Conservation (phyloP, 495 filamentous ascomycete species). For the Friedmanniomyces endolithicus region DNA sequence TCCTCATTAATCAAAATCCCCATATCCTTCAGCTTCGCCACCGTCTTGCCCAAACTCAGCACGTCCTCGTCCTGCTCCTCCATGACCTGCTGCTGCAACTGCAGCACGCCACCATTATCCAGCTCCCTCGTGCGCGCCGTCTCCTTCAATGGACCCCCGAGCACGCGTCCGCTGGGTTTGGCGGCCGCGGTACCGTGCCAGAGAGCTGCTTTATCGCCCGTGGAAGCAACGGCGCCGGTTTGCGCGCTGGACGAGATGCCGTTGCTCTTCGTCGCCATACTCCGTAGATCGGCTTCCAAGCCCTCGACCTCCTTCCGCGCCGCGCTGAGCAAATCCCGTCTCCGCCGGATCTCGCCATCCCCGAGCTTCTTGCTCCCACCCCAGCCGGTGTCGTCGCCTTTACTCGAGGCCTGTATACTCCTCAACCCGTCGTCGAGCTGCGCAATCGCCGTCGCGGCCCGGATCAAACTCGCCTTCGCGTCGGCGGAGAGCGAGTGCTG, state of each 20-base stretch:
- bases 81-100: conserved; percentile 76
- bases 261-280: conserved; percentile 47
- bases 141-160: conserved; percentile 63
- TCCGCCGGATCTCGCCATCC: conserved; percentile 74
- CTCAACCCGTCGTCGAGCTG: conserved; percentile 62
- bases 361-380: conserved; percentile 41
- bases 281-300: conserved; percentile 66
- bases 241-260: neutral
- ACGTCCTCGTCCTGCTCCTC: conserved; percentile 73
- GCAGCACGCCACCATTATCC: conserved; percentile 79
- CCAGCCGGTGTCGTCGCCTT: conserved; percentile 28
- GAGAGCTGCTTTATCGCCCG: conserved; percentile 42
- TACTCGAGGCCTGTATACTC: conserved; percentile 29
- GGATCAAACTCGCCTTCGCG: conserved; percentile 71
- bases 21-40: conserved; percentile 72
- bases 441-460: conserved; percentile 53
- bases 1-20: conserved; percentile 76
- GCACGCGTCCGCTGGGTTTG: conserved; percentile 40
- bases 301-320: conserved; percentile 77
- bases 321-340: conserved; percentile 64
- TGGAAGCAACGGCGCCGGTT: conserved; percentile 22
- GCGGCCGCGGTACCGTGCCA: conserved; percentile 30
- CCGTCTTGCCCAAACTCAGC: conserved; percentile 59
- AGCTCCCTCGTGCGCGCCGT: conserved; percentile 77
- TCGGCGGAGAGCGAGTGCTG: conserved; percentile 69